Base-by-base conservation (phyloP, 2,329 filamentous ascomycete genomes). In the Hypoxylon sp. region DNA sequence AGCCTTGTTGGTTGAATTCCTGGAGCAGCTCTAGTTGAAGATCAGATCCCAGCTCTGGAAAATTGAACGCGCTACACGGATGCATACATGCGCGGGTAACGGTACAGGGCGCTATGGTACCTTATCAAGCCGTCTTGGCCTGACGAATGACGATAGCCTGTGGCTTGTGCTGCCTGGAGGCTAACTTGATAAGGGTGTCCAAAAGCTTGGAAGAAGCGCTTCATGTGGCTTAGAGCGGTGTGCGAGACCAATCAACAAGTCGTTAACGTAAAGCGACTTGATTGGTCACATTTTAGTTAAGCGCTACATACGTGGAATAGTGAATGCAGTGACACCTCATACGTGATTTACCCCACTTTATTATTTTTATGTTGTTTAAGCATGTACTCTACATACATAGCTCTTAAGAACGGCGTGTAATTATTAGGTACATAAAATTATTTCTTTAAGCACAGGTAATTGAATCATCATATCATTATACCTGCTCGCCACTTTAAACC, bases 61-160 rank as follows among this genome's bases (percentile, higher is more conserved):
- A 66, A 59, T 63, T 66, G 38, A 26, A 61, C 64, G 64, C 64
- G 64, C 24, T 66, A 48, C 64, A 51, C 16, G 30, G 36, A 24
- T 54, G 51, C 44, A 57, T 40, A 24, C 48, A 45, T 18, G 22
- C 45, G n/a, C 38, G 16, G 30, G 18, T 52, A 26, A n/a, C 44
- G 18, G 46, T 45, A 51, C 28, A 18, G 28, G 14, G 2, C 12
- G 55, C 38, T 59, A 59, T 52, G 48, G 26, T n/a, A 18, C 14
- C 45, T 54, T 64, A 64, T 64, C 50, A 33, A 4, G 16, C 11
- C 30, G 28, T 11, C 18, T 20, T 51, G 5, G 22, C 28, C 18
- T 54, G 28, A 3, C 33, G 7, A 54, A 54, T 24, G 28, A 12
- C 16, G n/a, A 24, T 28, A 12, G 28, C 26, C 14, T 54, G 51